These are phyloP conservation scores for Aegilops tauschii DNA, from an alignment of 176 grass and related monocot species.

Conservation along the genomic window DNA sequence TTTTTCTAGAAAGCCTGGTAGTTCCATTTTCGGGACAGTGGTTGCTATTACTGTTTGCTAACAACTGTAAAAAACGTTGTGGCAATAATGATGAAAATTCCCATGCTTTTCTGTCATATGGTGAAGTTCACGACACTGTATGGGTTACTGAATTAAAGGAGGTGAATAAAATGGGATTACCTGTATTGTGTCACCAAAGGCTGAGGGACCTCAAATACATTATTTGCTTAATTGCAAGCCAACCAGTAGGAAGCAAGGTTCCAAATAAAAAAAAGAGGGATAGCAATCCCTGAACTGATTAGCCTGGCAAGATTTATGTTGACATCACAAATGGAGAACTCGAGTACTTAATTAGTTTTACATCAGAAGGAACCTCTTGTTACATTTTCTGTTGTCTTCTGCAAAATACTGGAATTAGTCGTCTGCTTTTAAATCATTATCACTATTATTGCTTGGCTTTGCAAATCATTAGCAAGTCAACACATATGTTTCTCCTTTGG, in stretches of 20 bases:
- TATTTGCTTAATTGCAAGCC: slow-evolving; percentile 29
- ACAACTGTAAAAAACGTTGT: background rate
- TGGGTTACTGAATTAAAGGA: slow-evolving; percentile 20
- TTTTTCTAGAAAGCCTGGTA: background rate
- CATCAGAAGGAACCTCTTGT: slow-evolving; percentile 6
- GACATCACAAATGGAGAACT: background rate
- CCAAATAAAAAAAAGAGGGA: background rate
- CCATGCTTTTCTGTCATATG: slow-evolving; percentile 10
- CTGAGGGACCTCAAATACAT: slow-evolving; percentile 31
- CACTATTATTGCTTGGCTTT: background rate
- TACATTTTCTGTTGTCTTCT: background rate
- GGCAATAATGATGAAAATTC: slow-evolving; percentile 20
- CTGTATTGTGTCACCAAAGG: slow-evolving; percentile 22
- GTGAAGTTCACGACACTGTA: slow-evolving; percentile 26
- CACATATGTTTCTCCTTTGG: background rate
- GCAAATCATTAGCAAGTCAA: background rate
- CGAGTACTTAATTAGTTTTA: background rate
- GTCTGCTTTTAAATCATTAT: background rate
- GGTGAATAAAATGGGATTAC: slow-evolving; percentile 25
- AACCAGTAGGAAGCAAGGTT: slow-evolving; percentile 34
- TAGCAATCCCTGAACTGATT: background rate
- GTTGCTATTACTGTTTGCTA: too few species aligned
- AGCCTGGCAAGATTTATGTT: background rate
- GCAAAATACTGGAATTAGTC: background rate
- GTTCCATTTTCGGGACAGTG: background rate